phyloP scores from a whole-genome alignment of 2,329 filamentous ascomycete species.

The Neonectria hederae region DNA sequence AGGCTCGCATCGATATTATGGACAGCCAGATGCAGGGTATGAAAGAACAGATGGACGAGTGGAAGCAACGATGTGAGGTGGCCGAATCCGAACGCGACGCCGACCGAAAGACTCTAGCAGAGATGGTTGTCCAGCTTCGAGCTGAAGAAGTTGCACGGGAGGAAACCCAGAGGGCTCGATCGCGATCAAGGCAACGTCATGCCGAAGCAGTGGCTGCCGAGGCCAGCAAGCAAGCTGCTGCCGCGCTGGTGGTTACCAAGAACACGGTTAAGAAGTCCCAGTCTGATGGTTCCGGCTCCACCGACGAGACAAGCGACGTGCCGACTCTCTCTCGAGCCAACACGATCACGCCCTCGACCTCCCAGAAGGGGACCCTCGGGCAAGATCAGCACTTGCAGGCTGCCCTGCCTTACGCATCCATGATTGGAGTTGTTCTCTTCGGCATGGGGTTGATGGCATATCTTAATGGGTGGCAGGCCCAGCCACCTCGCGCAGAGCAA shows the following conservation, averaged over 20 bases:
- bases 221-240: constrained; percentile 26
- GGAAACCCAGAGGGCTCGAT: constrained; percentile 53
- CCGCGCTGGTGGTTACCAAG: constrained; percentile 34
- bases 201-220: constrained; percentile 34
- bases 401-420: constrained; percentile 79
- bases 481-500: constrained; percentile 47
- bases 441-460: constrained; percentile 89
- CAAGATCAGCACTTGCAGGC: constrained; percentile 58
- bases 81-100: constrained; percentile 81
- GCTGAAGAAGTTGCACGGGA: constrained; percentile 66
- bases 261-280: constrained; percentile 27
- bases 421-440: constrained; percentile 82
- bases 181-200: constrained; percentile 48
- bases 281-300: constrained; percentile 32
- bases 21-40: constrained; percentile 82
- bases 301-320: constrained; percentile 50
- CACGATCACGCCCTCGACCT: constrained; percentile 58
- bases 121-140: constrained; percentile 88
- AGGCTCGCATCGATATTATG: constrained; percentile 79
- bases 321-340: constrained; percentile 59
- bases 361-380: constrained; percentile 51
- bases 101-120: constrained; percentile 78
- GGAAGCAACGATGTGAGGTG: constrained; percentile 78
- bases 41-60: constrained; percentile 81
- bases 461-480: constrained; percentile 79